Conservation (phyloP, 306 rosid species). For the Abrus pulchellus region DNA sequence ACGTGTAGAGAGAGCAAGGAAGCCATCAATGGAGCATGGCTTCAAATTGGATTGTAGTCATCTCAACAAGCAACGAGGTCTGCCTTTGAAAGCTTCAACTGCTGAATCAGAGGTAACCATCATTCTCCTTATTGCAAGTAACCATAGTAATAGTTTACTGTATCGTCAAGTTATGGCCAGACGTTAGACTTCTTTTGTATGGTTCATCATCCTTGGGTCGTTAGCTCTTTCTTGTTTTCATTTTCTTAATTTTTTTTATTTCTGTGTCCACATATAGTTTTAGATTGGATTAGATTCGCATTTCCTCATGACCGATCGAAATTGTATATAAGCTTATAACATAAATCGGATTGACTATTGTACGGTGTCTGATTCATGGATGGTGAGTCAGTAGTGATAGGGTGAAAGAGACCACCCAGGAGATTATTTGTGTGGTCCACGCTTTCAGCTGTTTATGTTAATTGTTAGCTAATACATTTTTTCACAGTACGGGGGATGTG, state of each 20-base stretch:
- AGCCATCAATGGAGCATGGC: slow-evolving; percentile 11
- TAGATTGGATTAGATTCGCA: not conserved
- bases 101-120: slow-evolving; percentile 47
- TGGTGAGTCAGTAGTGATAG: not conserved
- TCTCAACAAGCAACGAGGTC: slow-evolving; percentile 19
- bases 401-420: not conserved
- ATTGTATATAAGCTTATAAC: not conserved
- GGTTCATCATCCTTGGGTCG: slow-evolving; percentile 28
- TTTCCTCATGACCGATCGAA: slow-evolving; percentile 27
- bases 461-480: not conserved
- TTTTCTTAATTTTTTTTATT: not conserved
- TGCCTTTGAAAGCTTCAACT: slow-evolving; percentile 37
- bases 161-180: too few species aligned
- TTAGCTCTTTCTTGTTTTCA: not conserved
- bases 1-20: slow-evolving; percentile 46
- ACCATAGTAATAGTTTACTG: too few species aligned
- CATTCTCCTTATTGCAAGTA: not conserved
- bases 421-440: slow-evolving; percentile 37
- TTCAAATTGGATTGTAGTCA: slow-evolving; percentile 27
- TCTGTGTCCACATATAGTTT: not conserved
- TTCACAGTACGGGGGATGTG: too few species aligned
- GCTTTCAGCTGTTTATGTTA: not conserved
- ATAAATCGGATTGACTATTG: not conserved
- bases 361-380: not conserved
- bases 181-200: not conserved